A percentile compares a stretch with the other conserved stretches of the same genome.
Evolutionary conservation across 208 protist genomes (phyloP).

Genomic region (Balamuthia mandrillaris): DNA sequence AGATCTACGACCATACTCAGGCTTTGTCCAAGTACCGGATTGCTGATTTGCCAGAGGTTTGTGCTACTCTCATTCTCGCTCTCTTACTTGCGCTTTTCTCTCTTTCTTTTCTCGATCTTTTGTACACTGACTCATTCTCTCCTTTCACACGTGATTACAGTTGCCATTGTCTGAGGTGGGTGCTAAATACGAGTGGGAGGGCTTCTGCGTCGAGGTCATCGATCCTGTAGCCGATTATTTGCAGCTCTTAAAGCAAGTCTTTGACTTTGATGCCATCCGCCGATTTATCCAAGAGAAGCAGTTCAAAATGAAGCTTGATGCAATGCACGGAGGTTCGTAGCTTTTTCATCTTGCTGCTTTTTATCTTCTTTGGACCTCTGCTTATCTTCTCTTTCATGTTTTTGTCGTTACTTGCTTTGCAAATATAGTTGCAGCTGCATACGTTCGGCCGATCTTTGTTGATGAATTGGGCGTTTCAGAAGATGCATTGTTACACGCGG

Average conservation of each 20-base stretch:
- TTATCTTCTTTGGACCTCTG: neutral
- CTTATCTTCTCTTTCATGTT: neutral
- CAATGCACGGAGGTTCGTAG: constrained; percentile 78
- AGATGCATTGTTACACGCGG: constrained; percentile 59
- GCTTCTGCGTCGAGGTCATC: constrained; percentile 82
- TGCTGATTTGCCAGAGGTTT: constrained; percentile 64
- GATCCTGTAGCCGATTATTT: constrained; percentile 86
- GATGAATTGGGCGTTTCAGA: constrained; percentile 80
- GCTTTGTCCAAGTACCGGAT: constrained; percentile 68
- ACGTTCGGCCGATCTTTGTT: constrained; percentile 85
- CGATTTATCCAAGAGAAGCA: constrained; percentile 72
- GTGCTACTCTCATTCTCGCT: neutral
- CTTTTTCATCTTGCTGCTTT: neutral
- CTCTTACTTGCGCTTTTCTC: neutral
- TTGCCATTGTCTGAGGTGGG: constrained; percentile 64
- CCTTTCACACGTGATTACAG: neutral
- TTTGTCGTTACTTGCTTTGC: neutral
- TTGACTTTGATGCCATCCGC: constrained; percentile 86
- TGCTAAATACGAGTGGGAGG: constrained; percentile 64
- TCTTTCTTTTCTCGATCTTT: neutral
- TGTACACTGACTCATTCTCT: neutral
- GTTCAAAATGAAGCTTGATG: constrained; percentile 88
- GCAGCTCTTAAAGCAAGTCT: constrained; percentile 84
- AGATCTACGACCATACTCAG: constrained; percentile 85
- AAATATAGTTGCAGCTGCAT: constrained; percentile 84